phyloP scores from a whole-genome alignment of 1,284 basidiomycete genomes.

The Boletus sp. region DNA sequence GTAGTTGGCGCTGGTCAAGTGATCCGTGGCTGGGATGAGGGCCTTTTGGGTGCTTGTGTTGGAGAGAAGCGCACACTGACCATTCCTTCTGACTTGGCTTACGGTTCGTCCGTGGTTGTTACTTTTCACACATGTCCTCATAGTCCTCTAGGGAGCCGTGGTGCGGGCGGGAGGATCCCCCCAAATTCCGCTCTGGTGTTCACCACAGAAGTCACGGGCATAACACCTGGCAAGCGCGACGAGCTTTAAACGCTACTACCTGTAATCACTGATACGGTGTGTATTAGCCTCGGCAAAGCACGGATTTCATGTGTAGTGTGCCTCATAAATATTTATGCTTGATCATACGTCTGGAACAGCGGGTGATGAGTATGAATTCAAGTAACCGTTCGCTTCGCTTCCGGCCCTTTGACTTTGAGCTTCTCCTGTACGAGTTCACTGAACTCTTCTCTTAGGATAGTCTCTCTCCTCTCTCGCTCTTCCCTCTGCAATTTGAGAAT shows the following conservation, averaged over 20 bases:
- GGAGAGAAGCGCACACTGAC: constrained; percentile 91
- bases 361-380: constrained; percentile 2
- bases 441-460: constrained; percentile 80
- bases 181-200: constrained; percentile 86
- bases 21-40: constrained; percentile 83
- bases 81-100: constrained; percentile 78
- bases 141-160: constrained; percentile 61
- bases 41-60: constrained; percentile 84
- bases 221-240: constrained; percentile 45
- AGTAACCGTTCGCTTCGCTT: constrained; percentile 23
- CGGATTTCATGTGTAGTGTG: not conserved
- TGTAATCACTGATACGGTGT: not conserved
- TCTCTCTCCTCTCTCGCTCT: constrained; percentile 88
- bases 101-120: constrained; percentile 60
- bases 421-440: constrained; percentile 77
- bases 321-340: not conserved
- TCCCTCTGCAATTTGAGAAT: constrained; percentile 93
- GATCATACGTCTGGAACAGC: not conserved
- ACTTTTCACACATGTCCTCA: constrained; percentile 2
- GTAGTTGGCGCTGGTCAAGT: constrained; percentile 81
- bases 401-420: constrained; percentile 63
- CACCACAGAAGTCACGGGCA: constrained; percentile 77
- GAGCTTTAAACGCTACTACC: constrained; percentile 39
- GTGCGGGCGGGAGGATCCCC: constrained; percentile 81
- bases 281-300: not conserved